Percentiles rank a stretch among this genome's conserved stretches.
Evolutionary conservation across 2,329 filamentous ascomycete genomes (phyloP).

Genomic region (Fonsecaea erecta): DNA sequence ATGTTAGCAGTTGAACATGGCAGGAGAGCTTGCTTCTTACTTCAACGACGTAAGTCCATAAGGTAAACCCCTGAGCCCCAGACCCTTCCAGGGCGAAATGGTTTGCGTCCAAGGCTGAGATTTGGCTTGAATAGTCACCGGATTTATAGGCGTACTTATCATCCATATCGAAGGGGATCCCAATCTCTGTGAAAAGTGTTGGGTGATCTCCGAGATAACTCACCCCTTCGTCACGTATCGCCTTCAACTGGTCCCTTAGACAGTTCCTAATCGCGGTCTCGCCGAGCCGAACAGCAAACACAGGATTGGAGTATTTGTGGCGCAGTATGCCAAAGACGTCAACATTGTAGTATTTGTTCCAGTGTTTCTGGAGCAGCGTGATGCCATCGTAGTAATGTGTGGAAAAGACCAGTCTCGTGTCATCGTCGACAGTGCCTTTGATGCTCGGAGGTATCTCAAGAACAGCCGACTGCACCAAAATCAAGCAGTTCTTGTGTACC

Average conservation of each 20-base stretch:
- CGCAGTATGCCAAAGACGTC: constrained; percentile 91
- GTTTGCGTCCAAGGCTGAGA: constrained; percentile 91
- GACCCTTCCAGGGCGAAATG: constrained; percentile 90
- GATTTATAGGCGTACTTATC: constrained; percentile 94
- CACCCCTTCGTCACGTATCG: constrained; percentile 82
- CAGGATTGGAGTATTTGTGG: constrained; percentile 84
- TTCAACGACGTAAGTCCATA: constrained; percentile 83
- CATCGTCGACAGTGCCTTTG: constrained; percentile 86
- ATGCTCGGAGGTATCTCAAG: constrained; percentile 88
- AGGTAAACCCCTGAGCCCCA: constrained; percentile 78
- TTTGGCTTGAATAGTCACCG: constrained; percentile 92
- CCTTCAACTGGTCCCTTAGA: constrained; percentile 82
- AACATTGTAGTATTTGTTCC: constrained; percentile 97
- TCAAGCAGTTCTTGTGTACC: constrained; percentile 77
- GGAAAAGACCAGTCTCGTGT: constrained; percentile 86
- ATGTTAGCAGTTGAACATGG: constrained; percentile 6
- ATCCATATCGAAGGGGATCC: constrained; percentile 99
- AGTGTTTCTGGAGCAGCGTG: constrained; percentile 96
- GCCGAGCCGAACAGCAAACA: constrained; percentile 89
- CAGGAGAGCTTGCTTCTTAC: constrained; percentile 51
- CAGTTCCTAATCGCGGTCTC: constrained; percentile 94
- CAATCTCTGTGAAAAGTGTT: constrained; percentile 90
- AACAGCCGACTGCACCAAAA: constrained; percentile 90
- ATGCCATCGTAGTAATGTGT: constrained; percentile 97
- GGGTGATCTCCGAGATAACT: constrained; percentile 88